Evolutionary conservation across 202 grass and related monocot genomes (phyloP).

Genomic region (Setaria viridis): DNA sequence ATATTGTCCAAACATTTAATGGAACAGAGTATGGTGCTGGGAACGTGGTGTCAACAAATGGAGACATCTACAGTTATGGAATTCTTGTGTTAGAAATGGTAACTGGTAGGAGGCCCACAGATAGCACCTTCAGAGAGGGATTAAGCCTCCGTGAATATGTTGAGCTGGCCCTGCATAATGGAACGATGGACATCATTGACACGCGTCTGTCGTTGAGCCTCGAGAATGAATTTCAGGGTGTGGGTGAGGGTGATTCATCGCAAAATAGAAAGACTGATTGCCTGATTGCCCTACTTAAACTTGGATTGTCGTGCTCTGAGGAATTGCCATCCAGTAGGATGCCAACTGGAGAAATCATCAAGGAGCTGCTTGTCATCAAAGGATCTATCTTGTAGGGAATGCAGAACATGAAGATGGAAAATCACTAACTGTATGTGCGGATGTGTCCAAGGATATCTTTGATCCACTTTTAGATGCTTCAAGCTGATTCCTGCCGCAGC

Average conservation of each 20-base stretch:
- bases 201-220: background rate
- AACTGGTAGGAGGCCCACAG: conserved; percentile 34
- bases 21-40: conserved; percentile 44
- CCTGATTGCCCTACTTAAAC: background rate
- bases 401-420: too few relatives aligned
- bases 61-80: conserved; percentile 52
- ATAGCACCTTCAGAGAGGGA: background rate
- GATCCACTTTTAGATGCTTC: too few relatives aligned
- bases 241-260: background rate
- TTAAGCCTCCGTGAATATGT: conserved; percentile 29
- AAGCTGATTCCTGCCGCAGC: too few relatives aligned
- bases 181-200: conserved; percentile 17
- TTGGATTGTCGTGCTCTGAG: conserved; percentile 40
- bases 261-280: background rate
- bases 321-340: conserved; percentile 37
- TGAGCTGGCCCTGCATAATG: background rate
- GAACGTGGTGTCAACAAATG: conserved; percentile 32
- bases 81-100: conserved; percentile 49
- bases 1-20: background rate
- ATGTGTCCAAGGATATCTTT: too few relatives aligned
- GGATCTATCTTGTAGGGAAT: background rate
- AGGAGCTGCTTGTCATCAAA: background rate
- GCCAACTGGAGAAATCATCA: background rate
- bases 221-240: background rate
- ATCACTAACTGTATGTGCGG: too few relatives aligned